phyloP scores from a whole-genome alignment of 2,329 filamentous ascomycete species.

The Xylaria sp. region DNA sequence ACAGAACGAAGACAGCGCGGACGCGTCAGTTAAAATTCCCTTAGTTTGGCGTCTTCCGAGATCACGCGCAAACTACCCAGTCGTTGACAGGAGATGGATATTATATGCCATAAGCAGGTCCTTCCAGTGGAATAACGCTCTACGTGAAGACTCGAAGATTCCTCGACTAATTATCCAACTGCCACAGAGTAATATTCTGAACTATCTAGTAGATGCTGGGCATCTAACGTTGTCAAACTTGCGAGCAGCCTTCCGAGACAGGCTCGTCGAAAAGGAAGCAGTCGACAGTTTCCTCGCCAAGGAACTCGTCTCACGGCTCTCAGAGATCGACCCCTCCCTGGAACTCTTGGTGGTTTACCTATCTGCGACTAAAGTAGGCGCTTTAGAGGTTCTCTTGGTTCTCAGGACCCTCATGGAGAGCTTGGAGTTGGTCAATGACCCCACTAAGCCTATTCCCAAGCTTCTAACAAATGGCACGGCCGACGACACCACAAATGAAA shows the following conservation, averaged over 20 bases:
- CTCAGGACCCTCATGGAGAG: conserved; percentile 76
- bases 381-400: conserved; percentile 73
- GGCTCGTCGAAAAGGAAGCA: conserved; percentile 57
- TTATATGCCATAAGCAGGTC: conserved; percentile 71
- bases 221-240: conserved; percentile 70
- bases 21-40: conserved; percentile 38
- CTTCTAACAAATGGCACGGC: conserved; percentile 47
- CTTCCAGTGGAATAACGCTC: conserved; percentile 65
- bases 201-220: conserved; percentile 69
- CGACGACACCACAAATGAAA: conserved; percentile 41
- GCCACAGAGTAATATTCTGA: conserved; percentile 65
- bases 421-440: conserved; percentile 68
- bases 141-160: conserved; percentile 56
- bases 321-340: conserved; percentile 74
- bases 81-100: conserved; percentile 73
- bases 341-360: conserved; percentile 74
- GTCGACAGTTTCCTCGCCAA: conserved; percentile 64
- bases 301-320: conserved; percentile 71
- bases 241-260: conserved; percentile 66
- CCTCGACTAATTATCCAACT: conserved; percentile 56
- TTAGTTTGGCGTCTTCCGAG: conserved; percentile 65
- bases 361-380: conserved; percentile 71
- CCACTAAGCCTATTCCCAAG: conserved; percentile 50
- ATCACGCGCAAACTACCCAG: conserved; percentile 59
- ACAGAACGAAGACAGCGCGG: conserved; percentile 38